A percentile compares a stretch with the other conserved stretches of the same genome.
These are phyloP conservation scores for Termitomyces sp. DNA, from an alignment of 768 basidiomycete genomes.

Conservation along the genomic window DNA sequence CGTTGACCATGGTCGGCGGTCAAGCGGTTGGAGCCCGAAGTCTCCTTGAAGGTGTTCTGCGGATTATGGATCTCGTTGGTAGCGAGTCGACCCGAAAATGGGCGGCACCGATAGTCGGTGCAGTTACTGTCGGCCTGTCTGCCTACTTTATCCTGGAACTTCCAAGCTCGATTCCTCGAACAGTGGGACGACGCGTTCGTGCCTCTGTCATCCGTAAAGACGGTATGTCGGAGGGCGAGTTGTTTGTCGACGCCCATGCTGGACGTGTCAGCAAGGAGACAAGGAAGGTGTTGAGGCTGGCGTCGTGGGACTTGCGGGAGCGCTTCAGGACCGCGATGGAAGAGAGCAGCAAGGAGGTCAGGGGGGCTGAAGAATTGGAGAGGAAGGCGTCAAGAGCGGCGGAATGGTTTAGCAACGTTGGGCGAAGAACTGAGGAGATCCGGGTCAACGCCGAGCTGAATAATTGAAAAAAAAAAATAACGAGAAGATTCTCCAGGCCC, in stretches of 20 bases:
- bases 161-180: slow-evolving; percentile 83
- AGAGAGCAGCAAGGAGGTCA: slow-evolving; percentile 71
- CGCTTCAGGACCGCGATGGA: slow-evolving; percentile 80
- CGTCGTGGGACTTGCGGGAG: slow-evolving; percentile 86
- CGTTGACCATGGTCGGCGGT: slow-evolving; percentile 85
- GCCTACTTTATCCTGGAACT: slow-evolving; percentile 85
- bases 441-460: slow-evolving; percentile 22
- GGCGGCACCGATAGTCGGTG: slow-evolving; percentile 83
- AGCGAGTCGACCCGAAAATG: slow-evolving; percentile 81
- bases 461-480: slow-evolving; percentile 2
- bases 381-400: slow-evolving; percentile 64
- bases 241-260: slow-evolving; percentile 66
- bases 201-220: slow-evolving; percentile 50
- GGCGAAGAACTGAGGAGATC: slow-evolving; percentile 39
- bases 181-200: slow-evolving; percentile 80
- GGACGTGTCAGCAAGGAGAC: slow-evolving; percentile 77
- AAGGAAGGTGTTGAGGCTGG: slow-evolving; percentile 86
- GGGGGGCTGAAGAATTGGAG: slow-evolving; percentile 70
- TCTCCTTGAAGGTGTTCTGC: slow-evolving; percentile 73
- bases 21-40: slow-evolving; percentile 72
- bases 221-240: slow-evolving; percentile 35
- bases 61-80: slow-evolving; percentile 71
- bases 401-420: slow-evolving; percentile 61
- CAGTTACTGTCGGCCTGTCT: slow-evolving; percentile 63
- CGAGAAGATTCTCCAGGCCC: not conserved